Evolutionary conservation across 2,329 filamentous ascomycete genomes (phyloP).

Genomic region (Arthrinium phaeospermum): DNA sequence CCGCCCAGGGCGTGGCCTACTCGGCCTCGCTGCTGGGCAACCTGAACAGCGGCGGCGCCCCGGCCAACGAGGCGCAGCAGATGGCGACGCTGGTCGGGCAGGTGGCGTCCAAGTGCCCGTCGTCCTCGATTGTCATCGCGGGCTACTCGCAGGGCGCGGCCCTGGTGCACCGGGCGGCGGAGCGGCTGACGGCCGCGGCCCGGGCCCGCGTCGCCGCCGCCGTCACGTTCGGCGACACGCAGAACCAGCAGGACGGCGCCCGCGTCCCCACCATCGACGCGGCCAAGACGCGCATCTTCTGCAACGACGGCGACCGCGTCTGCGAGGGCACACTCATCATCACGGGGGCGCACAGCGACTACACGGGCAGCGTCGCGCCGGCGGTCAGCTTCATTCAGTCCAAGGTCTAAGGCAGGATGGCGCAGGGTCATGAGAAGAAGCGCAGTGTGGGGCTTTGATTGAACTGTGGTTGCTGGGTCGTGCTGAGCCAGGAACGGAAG

Average conservation of each 20-base stretch:
- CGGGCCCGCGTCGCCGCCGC: slow-evolving; percentile 34
- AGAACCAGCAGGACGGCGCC: slow-evolving; percentile 36
- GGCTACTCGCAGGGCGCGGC: slow-evolving; percentile 41
- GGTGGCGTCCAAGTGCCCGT: slow-evolving; percentile 39
- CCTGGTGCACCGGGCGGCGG: slow-evolving; percentile 40
- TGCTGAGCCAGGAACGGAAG: too few species aligned
- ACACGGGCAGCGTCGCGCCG: slow-evolving; percentile 30
- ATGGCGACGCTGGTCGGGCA: slow-evolving; percentile 38
- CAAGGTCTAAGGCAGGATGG: neutral
- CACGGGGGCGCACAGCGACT: slow-evolving; percentile 45
- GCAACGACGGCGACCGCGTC: slow-evolving; percentile 55
- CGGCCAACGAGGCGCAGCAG: slow-evolving; percentile 32
- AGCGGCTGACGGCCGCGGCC: slow-evolving; percentile 39
- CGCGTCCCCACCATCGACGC: slow-evolving; percentile 38
- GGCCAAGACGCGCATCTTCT: slow-evolving; percentile 46
- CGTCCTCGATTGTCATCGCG: slow-evolving; percentile 41
- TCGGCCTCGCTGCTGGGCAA: slow-evolving; percentile 37
- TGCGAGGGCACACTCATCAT: slow-evolving; percentile 50
- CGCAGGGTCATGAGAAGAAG: too few species aligned
- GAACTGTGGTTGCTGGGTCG: too few species aligned
- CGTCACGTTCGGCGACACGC: slow-evolving; percentile 41
- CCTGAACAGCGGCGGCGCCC: slow-evolving; percentile 35
- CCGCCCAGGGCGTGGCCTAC: slow-evolving; percentile 32
- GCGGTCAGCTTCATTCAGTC: slow-evolving; percentile 25
- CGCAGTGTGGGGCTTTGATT: too few species aligned